Conservation (phyloP, 306 rosid species). For the Prinsepia uniflora region DNA sequence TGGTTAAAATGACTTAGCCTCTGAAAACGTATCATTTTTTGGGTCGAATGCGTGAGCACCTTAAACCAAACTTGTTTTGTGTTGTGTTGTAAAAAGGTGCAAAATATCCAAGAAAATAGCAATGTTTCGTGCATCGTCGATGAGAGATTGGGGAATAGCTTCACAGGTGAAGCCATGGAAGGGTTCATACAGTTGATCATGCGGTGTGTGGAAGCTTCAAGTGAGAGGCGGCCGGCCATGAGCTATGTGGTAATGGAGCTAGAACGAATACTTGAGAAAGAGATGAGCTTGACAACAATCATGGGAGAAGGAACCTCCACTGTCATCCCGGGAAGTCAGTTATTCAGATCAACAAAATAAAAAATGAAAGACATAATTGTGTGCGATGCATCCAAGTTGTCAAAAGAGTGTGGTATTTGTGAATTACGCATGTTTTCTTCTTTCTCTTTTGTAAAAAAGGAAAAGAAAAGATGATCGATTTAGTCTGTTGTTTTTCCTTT, state of each 20-base stretch:
- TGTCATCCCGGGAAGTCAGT: slow-evolving; percentile 70
- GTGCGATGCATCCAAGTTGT: slow-evolving; percentile 20
- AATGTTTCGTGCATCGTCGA: slow-evolving; percentile 44
- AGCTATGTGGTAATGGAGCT: slow-evolving; percentile 72
- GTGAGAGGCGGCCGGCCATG: slow-evolving; percentile 75
- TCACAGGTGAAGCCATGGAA: slow-evolving; percentile 74
- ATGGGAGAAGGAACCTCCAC: slow-evolving; percentile 85
- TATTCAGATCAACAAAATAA: slow-evolving; percentile 50
- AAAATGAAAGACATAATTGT: slow-evolving; percentile 24
- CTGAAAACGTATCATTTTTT: background rate
- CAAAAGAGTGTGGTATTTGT: slow-evolving; percentile 38
- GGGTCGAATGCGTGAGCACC: background rate
- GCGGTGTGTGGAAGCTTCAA: slow-evolving; percentile 51
- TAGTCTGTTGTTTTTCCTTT: background rate
- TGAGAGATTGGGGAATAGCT: slow-evolving; percentile 58
- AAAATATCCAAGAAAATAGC: slow-evolving; percentile 37
- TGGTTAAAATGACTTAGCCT: background rate
- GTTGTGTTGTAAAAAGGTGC: slow-evolving; percentile 37
- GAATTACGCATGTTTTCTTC: slow-evolving; percentile 17
- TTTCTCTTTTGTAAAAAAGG: background rate
- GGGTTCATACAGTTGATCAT: slow-evolving; percentile 49
- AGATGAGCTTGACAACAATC: slow-evolving; percentile 70
- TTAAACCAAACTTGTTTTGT: slow-evolving; percentile 3
- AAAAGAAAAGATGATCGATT: background rate
- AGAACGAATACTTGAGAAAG: slow-evolving; percentile 69